Conservation (phyloP, 2,329 filamentous ascomycete genomes). For the Cladorrhinum sp. region DNA sequence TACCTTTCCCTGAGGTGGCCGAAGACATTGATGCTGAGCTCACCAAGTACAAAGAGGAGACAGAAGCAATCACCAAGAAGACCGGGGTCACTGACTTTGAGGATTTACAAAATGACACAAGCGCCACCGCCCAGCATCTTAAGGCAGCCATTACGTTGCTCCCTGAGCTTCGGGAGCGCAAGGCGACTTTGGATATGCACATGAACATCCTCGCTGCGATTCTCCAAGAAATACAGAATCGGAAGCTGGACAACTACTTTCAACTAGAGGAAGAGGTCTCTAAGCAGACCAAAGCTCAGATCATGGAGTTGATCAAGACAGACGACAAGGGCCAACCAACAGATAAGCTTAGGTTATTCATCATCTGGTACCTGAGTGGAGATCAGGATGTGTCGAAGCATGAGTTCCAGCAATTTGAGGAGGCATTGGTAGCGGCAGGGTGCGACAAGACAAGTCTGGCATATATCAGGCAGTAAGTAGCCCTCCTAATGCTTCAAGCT, state of each 20-base stretch:
- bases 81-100: conserved; percentile 91
- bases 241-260: conserved; percentile 94
- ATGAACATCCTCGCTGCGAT: conserved; percentile 93
- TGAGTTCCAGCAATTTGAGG: conserved; percentile 84
- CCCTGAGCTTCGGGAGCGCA: conserved; percentile 88
- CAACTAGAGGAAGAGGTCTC: conserved; percentile 89
- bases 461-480: conserved; percentile 77
- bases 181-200: conserved; percentile 93
- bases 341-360: conserved; percentile 90
- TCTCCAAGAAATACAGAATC: conserved; percentile 79
- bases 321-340: conserved; percentile 75
- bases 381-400: conserved; percentile 80
- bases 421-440: conserved; percentile 72
- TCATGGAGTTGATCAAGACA: conserved; percentile 82
- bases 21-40: conserved; percentile 87
- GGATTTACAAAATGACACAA: conserved; percentile 85
- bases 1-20: conserved; percentile 92
- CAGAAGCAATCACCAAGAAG: conserved; percentile 89
- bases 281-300: conserved; percentile 86
- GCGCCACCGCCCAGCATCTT: conserved; percentile 85
- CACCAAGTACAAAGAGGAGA: conserved; percentile 92
- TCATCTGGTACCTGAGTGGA: conserved; percentile 95
- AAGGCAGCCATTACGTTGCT: conserved; percentile 93
- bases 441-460: conserved; percentile 74
- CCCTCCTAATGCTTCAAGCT: not conserved